These are phyloP conservation scores for Blumeriella jaapii DNA, from an alignment of 2,329 filamentous ascomycete genomes.

Conservation along the genomic window DNA sequence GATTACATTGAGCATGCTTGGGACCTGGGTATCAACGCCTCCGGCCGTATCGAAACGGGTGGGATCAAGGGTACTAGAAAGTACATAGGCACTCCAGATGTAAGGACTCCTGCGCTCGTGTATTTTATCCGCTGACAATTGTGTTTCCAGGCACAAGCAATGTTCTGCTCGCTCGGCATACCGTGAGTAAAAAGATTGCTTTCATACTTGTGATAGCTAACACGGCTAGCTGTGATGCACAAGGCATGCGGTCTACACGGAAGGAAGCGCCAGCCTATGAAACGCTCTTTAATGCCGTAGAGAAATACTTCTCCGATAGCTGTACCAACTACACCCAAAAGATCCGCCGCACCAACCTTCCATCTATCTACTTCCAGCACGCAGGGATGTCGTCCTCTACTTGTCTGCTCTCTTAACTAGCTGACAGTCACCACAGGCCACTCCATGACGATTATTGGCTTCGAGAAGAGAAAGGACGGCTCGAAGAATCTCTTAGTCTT, in stretches of 20 bases:
- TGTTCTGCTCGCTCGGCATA: constrained; percentile 61
- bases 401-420: neutral
- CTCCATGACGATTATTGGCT: constrained; percentile 79
- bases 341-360: constrained; percentile 58
- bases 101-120: constrained; percentile 28
- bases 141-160: constrained; percentile 62
- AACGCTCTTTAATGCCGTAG: constrained; percentile 54
- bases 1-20: constrained; percentile 79
- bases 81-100: constrained; percentile 89
- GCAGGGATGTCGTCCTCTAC: constrained; percentile 39
- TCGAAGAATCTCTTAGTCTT: constrained; percentile 67
- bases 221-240: constrained; percentile 48
- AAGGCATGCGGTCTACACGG: constrained; percentile 42
- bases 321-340: constrained; percentile 40
- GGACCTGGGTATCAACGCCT: constrained; percentile 70
- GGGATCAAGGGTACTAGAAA: constrained; percentile 82
- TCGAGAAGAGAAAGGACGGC: constrained; percentile 59
- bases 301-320: constrained; percentile 61
- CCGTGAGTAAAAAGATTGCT: constrained; percentile 33
- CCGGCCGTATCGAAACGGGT: constrained; percentile 70
- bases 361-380: constrained; percentile 87
- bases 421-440: constrained; percentile 45
- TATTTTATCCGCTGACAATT: constrained; percentile 5
- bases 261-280: constrained; percentile 15
- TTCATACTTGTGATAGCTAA: constrained; percentile 2